Evolutionary conservation across 805 yeast genomes (phyloP), one percentile per base, ranked within the genome.

Genomic region (Yarrowia keelungensis): DNA sequence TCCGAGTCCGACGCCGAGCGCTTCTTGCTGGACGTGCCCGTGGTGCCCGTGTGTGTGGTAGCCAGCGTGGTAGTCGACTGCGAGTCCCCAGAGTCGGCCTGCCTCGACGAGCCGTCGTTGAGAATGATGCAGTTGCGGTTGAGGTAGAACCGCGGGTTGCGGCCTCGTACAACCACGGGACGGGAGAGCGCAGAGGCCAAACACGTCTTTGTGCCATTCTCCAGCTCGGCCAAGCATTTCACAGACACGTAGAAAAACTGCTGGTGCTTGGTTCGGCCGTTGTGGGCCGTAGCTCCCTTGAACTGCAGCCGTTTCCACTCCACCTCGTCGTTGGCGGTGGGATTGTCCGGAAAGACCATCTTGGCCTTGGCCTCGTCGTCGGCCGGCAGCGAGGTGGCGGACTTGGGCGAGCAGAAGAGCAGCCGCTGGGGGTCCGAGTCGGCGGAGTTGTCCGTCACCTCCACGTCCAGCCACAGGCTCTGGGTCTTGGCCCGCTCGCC

Each of bases 61-160:
- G 32, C 32, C 32, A 46, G 38, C 14, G 67, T 47, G 45, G 51
- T 15, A 8, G 39, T 22, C 19, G 42, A 45, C 19, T 41, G 46
- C 22, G 46, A 8, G 26, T 45, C 69, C 2, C 59, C 61, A 14
- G 32, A 26, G 16, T 51, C 56, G 4, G 65, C 46, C 49, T 47
- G 49, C 35, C 70, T 43, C 26, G 43, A 3, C 72, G 67, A 22
- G 38, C 62, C 62, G 22, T 56, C 62, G 47, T 56, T 56, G 36
- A 86, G 81, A 62, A 81, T 73, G 22, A 85, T 75, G 72, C 85
- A 87, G 61, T 84, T 82, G 69, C 86, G 76, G 69, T 84, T 85
- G 42, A 81, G 81, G 72, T 86, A 86, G 71, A 86, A 86, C n/a
- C 85, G 81, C 2, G 89, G 89, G 71, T 86, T 86, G 65, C 89